phyloP scores from a whole-genome alignment of 495 filamentous ascomycete species.

The Aspergillus taichungensis region DNA sequence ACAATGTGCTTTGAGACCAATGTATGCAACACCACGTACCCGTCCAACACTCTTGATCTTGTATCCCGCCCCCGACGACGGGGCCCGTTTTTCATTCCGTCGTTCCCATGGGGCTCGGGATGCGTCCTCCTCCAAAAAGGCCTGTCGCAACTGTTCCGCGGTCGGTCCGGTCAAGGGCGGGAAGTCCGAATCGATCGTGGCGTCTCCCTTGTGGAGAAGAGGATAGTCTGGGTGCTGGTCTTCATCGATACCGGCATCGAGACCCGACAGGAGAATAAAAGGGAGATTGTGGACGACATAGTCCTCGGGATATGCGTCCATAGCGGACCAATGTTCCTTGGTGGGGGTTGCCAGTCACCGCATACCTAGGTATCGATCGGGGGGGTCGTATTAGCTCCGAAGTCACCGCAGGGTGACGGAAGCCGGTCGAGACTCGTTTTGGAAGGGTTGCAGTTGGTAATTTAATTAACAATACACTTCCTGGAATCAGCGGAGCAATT shows the following conservation, averaged over 20 bases:
- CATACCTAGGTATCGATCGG: conserved; percentile 21
- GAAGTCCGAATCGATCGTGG: conserved; percentile 57
- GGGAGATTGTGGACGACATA: conserved; percentile 79
- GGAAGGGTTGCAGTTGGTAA: neutral
- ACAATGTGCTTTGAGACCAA: too few species aligned
- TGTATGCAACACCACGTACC: conserved; percentile 45
- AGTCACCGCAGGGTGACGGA: neutral
- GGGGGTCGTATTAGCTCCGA: neutral
- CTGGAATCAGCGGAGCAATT: neutral
- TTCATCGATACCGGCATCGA: conserved; percentile 34
- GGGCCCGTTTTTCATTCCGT: conserved; percentile 27
- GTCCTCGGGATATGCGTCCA: conserved; percentile 81
- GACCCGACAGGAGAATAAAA: conserved; percentile 67
- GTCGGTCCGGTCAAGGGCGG: conserved; percentile 54
- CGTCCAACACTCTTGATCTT: conserved; percentile 64
- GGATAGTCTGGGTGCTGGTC: conserved; percentile 28
- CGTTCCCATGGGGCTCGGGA: conserved; percentile 52
- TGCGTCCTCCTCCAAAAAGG: conserved; percentile 58
- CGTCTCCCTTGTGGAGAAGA: conserved; percentile 48
- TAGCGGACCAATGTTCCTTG: conserved; percentile 38
- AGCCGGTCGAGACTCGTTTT: neutral
- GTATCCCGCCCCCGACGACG: conserved; percentile 33
- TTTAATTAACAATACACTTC: too few species aligned
- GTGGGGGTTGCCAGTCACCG: conserved; percentile 22
- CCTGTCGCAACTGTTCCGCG: conserved; percentile 57